These are phyloP conservation scores for Metarhizium brunneum DNA, from an alignment of 2,329 filamentous ascomycete genomes.

Conservation along the genomic window DNA sequence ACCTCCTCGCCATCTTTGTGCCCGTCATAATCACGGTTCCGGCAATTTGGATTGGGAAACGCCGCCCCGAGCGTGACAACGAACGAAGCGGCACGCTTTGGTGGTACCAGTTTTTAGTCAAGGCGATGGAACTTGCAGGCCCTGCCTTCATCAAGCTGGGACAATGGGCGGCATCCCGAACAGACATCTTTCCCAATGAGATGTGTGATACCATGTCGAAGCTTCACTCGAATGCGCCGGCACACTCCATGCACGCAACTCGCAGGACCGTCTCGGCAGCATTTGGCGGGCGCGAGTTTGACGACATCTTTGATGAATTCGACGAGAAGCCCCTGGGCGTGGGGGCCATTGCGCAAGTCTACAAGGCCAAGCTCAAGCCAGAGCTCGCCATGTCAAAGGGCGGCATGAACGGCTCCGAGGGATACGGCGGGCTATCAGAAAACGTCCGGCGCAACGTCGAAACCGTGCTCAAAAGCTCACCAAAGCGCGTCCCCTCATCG, in stretches of 20 bases:
- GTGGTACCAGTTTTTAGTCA: constrained; percentile 90
- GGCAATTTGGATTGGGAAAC: constrained; percentile 65
- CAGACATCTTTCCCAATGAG: constrained; percentile 90
- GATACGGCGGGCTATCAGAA: constrained; percentile 43
- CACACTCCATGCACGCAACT: constrained; percentile 75
- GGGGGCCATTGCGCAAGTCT: constrained; percentile 94
- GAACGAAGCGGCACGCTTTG: constrained; percentile 76
- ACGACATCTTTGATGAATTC: constrained; percentile 95
- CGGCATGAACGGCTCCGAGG: constrained; percentile 38
- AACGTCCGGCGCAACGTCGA: constrained; percentile 77
- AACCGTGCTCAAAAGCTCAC: constrained; percentile 75
- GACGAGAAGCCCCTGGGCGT: constrained; percentile 83
- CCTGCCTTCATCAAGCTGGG: constrained; percentile 98
- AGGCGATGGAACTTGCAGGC: constrained; percentile 83
- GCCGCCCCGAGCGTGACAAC: constrained; percentile 55
- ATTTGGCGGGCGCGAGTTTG: constrained; percentile 70
- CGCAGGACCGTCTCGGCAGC: constrained; percentile 71
- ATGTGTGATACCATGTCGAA: constrained; percentile 92
- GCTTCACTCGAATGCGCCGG: constrained; percentile 87
- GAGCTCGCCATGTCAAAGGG: constrained; percentile 58
- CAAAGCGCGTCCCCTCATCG: constrained; percentile 74
- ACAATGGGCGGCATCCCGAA: constrained; percentile 94
- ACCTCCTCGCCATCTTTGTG: constrained; percentile 80
- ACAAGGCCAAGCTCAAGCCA: constrained; percentile 84
- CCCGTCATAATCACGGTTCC: constrained; percentile 79